These are phyloP conservation scores for Cynanchum wilfordii DNA, from an alignment of 257 asterid genomes.

Conservation along the genomic window DNA sequence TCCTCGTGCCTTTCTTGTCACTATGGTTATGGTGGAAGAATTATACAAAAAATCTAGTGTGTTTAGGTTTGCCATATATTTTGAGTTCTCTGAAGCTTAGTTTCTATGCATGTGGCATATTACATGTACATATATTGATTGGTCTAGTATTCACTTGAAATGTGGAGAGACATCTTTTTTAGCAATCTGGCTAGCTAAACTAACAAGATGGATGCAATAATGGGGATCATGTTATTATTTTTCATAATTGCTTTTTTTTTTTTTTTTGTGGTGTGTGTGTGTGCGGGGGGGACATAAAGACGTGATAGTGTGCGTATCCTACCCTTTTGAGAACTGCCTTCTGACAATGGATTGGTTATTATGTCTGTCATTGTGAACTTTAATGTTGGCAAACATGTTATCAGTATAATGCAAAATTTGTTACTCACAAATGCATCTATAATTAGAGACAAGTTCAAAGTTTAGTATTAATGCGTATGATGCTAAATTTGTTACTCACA, in stretches of 20 bases:
- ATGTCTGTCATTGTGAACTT: not conserved
- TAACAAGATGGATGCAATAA: not conserved
- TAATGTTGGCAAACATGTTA: not conserved
- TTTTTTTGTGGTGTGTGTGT: not conserved
- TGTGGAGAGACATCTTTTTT: not conserved
- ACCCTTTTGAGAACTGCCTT: not conserved
- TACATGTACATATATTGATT: not conserved
- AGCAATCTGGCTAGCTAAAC: not conserved
- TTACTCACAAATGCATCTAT: not conserved
- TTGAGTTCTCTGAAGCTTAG: not conserved
- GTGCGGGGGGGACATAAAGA: not conserved
- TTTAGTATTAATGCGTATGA: not conserved
- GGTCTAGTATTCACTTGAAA: not conserved
- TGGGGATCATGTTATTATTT: not conserved
- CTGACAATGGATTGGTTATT: not conserved
- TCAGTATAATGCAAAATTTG: not conserved
- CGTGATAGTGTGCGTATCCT: not conserved
- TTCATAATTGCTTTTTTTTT: not conserved
- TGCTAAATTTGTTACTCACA: not conserved
- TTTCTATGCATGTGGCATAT: not conserved
- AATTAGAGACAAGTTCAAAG: not conserved
- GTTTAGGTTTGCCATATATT: not conserved
- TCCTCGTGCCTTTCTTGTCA: not conserved
- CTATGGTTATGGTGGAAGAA: not conserved
- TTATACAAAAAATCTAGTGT: not conserved